Base-by-base conservation (phyloP, 2,329 filamentous ascomycete species). In the Aspergillus unguis region DNA sequence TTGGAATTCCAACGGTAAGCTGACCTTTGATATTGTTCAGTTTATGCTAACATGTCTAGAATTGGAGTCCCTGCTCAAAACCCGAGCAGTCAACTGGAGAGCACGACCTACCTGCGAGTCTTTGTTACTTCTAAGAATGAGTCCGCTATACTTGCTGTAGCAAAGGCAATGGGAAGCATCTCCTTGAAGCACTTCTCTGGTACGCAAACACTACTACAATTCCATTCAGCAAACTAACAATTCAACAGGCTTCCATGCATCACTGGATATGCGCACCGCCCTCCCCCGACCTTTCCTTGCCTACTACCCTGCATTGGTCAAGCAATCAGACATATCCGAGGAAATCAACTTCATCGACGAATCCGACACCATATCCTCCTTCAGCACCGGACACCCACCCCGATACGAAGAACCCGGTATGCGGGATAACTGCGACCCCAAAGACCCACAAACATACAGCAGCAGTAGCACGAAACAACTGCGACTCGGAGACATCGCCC, bases 1-100 rank as follows among this genome's bases (percentile, higher is more conserved):
- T 66, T 83, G n/a, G 78, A 82, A 35, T 81, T 82, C 47, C 79
- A 82, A 61, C 63, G 75, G 60, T 70, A 62, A 48, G 53, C 3
- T 7, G n/a, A 7, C 27, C 35, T 23, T 11, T 17, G 17, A 17
- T 17, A 17, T 17, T 17, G 17, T 1, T 17, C 17, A 17, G n/a
- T 17, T 17, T 1, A 17, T 17, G 17, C 17, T 17, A 17, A 17
- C 17, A 17, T 17, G 17, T 1, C 17, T 17, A 17, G 17, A 17
- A 17, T 17, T 17, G 17, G 17, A 17, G 17, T 17, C 17, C 17
- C 17, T 17, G 17, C 17, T 17, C 17, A 17, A 17, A 43, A 43
- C 27, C 37, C 37, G 3, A n/a, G 37, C 23, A 9, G 8, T 9
- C 38, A 41, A 11, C 38, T 41, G 5, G 25, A 26, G 10, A 72